Percentiles rank a stretch among this genome's conserved stretches.
Evolutionary conservation across 148 eudicot species (phyloP).

Genomic region (Silene latifolia): DNA sequence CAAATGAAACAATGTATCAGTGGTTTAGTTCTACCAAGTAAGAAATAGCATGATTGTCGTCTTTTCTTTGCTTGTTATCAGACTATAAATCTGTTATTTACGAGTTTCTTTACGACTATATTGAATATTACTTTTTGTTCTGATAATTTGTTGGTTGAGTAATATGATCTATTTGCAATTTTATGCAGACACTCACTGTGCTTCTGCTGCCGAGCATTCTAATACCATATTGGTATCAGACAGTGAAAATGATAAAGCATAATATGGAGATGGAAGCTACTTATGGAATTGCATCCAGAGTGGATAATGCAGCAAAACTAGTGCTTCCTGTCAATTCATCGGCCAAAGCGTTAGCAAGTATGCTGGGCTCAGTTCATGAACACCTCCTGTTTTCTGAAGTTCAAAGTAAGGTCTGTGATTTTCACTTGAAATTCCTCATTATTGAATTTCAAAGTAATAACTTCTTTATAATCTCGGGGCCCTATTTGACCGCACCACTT

Average conservation of each 20-base stretch:
- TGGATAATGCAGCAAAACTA: constrained; percentile 32
- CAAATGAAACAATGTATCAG: not conserved
- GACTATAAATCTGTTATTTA: not conserved
- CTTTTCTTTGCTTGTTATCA: not conserved
- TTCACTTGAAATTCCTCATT: not conserved
- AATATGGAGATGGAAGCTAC: constrained; percentile 23
- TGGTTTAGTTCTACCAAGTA: not conserved
- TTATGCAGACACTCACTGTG: constrained; percentile 41
- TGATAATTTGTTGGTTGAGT: not conserved
- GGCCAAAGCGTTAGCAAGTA: constrained; percentile 33
- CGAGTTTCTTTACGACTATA: not conserved
- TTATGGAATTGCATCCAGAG: constrained; percentile 28
- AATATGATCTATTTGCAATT: constrained; percentile 1
- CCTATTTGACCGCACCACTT: too few species aligned
- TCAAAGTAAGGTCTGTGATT: constrained; percentile 24
- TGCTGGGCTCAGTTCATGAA: constrained; percentile 27
- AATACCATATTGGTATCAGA: constrained; percentile 46
- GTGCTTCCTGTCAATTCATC: constrained; percentile 38
- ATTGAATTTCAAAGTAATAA: not conserved
- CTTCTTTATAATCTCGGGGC: too few species aligned
- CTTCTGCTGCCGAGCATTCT: constrained; percentile 40
- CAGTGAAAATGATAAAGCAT: constrained; percentile 32
- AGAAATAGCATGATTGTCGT: not conserved
- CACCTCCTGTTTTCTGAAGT: constrained; percentile 29
- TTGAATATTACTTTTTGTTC: not conserved